Conservation (phyloP, 2,329 filamentous ascomycete genomes). For the Fusarium robinianum region DNA sequence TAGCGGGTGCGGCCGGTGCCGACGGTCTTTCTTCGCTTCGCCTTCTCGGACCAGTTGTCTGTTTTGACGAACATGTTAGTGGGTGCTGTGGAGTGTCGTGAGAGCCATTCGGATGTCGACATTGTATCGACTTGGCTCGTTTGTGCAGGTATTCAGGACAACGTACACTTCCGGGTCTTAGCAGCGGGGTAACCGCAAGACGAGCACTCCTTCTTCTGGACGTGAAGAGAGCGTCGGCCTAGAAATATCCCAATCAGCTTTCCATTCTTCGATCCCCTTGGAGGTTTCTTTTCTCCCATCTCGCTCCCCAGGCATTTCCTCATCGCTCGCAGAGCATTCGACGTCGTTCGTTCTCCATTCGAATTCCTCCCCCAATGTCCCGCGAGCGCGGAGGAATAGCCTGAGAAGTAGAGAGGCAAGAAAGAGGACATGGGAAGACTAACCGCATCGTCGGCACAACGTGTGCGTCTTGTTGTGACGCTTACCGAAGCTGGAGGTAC, state of each 20-base stretch:
- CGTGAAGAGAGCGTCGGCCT: slow-evolving; percentile 97
- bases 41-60: slow-evolving; percentile 99
- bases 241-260: slow-evolving; percentile 23
- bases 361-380: slow-evolving; percentile 15
- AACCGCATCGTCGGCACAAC: slow-evolving; percentile 97
- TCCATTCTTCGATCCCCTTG: slow-evolving; percentile 8
- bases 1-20: slow-evolving; percentile 95
- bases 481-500: slow-evolving; percentile 62
- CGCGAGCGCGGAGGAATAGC: slow-evolving; percentile 16
- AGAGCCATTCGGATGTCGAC: slow-evolving; percentile 11
- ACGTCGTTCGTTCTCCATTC: slow-evolving; percentile 16
- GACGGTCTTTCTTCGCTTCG: slow-evolving; percentile 99
- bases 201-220: slow-evolving; percentile 99
- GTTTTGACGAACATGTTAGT: too few species aligned
- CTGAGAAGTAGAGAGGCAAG: slow-evolving; percentile 14
- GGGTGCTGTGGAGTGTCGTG: neutral
- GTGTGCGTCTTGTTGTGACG: slow-evolving; percentile 98
- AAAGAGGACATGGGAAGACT: slow-evolving; percentile 50
- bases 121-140: slow-evolving; percentile 13
- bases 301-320: slow-evolving; percentile 22
- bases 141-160: slow-evolving; percentile 39
- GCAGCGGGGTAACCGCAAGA: slow-evolving; percentile 95
- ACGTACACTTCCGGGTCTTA: slow-evolving; percentile 99
- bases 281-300: too few species aligned
- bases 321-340: slow-evolving; percentile 17